Base-by-base conservation (phyloP, 345 rosid species). In the Alliaria petiolata region DNA sequence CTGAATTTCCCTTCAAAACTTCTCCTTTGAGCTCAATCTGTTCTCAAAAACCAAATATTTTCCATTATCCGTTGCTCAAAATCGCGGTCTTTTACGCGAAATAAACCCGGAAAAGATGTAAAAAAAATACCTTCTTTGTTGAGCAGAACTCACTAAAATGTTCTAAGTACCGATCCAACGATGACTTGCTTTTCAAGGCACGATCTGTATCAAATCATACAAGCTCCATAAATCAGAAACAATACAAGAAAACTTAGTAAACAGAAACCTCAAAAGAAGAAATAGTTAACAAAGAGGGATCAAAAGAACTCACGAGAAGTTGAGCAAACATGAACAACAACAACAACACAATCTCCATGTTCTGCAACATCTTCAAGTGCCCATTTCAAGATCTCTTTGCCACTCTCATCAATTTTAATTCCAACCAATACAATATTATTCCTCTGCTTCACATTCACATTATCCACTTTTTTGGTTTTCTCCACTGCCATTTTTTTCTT, bases 361-460 rank as follows among this genome's bases (percentile, higher is more conserved):
- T 88, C 79, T 51, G 97, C 93, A 67, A 88, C 85, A 75, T 91
- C 90, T 62, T 83, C 91, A 62, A 93, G 71, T 73, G 89, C 86
- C 96, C 95, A 91, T 67, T 76, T 81, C 69, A 95, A 81, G 38
- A 95, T 80, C 79, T 89, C 92, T 80, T 84, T 82, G 72, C 95
- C 82, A 45, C 75, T 72, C 49, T 52, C 72, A 75, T 95, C 91
- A 33, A 86, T 74, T 76, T 65, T 79, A 58, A 91, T 75, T 47
- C 91, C 97, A 71, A 91, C 97, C 66, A 91, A 44, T 50, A 95
- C 83, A 65, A 45, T 65, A 66, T 83, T 65, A 66, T 83, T 82
- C 72, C 78, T 87, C 79, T 70, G 80, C 74, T 64, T 71, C 70
- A 55, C 80, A 73, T 28, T 69, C 50, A 56, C 17, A 65, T 74